Conservation (phyloP, 2,329 filamentous ascomycete genomes). For the Scedosporium dehoogii region DNA sequence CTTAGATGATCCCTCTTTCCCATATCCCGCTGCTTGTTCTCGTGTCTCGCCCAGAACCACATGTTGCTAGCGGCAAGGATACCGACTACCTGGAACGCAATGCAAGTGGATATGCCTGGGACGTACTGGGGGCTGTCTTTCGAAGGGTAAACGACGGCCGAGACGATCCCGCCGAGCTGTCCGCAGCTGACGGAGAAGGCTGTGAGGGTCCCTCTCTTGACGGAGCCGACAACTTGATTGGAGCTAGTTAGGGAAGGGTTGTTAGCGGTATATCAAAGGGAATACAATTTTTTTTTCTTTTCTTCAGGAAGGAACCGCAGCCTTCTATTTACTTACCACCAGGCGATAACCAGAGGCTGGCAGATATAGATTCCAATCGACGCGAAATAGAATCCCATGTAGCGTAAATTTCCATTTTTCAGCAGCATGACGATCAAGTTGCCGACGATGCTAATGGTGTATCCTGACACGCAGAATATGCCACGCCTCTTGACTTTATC, state of each 20-base stretch:
- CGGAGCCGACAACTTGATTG: conserved; percentile 36
- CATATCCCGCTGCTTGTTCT: conserved; percentile 23
- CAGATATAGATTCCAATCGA: conserved; percentile 20
- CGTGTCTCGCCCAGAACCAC: conserved; percentile 13
- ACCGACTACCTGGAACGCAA: conserved; percentile 13
- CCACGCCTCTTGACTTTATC: conserved; percentile 15
- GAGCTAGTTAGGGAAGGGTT: conserved; percentile 5
- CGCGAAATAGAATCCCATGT: conserved; percentile 21
- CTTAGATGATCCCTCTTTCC: conserved; percentile 24
- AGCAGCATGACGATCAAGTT: conserved; percentile 25
- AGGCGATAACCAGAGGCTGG: conserved; percentile 26
- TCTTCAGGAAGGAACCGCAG: neutral
- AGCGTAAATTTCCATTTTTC: conserved; percentile 13
- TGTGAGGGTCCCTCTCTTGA: conserved; percentile 34
- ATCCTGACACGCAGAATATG: conserved; percentile 15
- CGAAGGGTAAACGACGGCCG: conserved; percentile 15
- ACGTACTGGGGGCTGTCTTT: conserved; percentile 18
- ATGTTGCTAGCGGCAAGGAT: conserved; percentile 11
- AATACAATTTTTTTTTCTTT: too few relatives aligned
- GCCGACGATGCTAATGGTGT: conserved; percentile 14
- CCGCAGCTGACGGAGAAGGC: conserved; percentile 35
- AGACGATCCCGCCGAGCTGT: conserved; percentile 26
- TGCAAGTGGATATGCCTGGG: conserved; percentile 20
- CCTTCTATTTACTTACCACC: conserved; percentile 23
- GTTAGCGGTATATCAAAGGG: neutral